Evolutionary conservation across 2,329 filamentous ascomycete species (phyloP), one percentile per base, ranked within the genome.

Genomic region (Alternaria infectoria): DNA sequence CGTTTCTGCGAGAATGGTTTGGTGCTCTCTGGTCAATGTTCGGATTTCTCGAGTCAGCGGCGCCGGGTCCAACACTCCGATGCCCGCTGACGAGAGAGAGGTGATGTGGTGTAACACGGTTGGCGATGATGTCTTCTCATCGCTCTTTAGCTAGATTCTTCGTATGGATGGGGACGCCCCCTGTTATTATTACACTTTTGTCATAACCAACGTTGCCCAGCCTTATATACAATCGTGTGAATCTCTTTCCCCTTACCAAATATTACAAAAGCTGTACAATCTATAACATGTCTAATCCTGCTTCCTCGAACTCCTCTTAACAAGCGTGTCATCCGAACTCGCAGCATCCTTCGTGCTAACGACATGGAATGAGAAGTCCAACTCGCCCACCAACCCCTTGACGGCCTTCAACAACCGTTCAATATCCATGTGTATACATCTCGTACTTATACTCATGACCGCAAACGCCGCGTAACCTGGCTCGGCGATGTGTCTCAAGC

Each of bases 381-480:
- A 84, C 66, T 92, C 90, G 1, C 91, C 91, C 0, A 93, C 91
- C 28, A 93, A 80, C 43, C 85, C 85, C 72, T 86, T 89, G 1
- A 93, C 87, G 26, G 84, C 83, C 21, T 52, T 81, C 65, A 92
- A 82, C 60, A 93, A 76, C 65, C 85, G 85, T 65, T 88, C 86
- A 43, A 93, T 78, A 78, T 93, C 91, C 69, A 90, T 90, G 62
- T 87, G 87, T 36, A 93, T 86, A 63, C 91, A 88, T 58, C 87
- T 84, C 57, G 88, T 90, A 65, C 89, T 90, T 43, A 93, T 88
- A 73, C 93, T 90, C 69, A 93, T 82, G 9, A 93, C 90, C 0
- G 91, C 90, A 79, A 93, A 93, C 56, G 90, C 90, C 3, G 89
- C 88, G 78, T 92, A 93, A 0, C 90, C 91, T 0, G 89, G 89